These are phyloP conservation scores for Naganishia vishniacii DNA, from an alignment of 768 basidiomycete species.

Conservation along the genomic window DNA sequence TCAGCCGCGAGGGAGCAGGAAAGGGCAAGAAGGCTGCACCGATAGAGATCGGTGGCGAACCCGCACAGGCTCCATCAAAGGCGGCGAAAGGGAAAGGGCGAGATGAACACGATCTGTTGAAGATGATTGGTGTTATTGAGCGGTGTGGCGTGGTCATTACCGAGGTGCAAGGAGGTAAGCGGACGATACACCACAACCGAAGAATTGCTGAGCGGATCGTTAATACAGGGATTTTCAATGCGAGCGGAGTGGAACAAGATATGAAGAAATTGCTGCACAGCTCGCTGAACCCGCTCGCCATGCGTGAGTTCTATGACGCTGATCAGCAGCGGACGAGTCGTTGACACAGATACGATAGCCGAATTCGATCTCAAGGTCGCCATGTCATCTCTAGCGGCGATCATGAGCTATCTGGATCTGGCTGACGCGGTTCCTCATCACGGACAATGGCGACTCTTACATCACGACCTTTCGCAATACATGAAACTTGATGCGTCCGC, in stretches of 20 bases:
- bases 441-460: conserved; percentile 70
- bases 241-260: conserved; percentile 74
- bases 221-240: conserved; percentile 69
- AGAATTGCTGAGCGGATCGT: neutral
- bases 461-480: conserved; percentile 86
- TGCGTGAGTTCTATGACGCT: conserved; percentile 60
- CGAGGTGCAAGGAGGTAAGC: conserved; percentile 64
- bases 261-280: conserved; percentile 63
- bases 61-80: conserved; percentile 38
- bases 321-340: no score
- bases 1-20: neutral
- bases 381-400: conserved; percentile 71
- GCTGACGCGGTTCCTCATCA: conserved; percentile 71
- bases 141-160: conserved; percentile 86
- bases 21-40: conserved; percentile 20
- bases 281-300: conserved; percentile 52
- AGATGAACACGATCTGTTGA: conserved; percentile 74
- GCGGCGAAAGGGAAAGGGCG: conserved; percentile 37
- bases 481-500: conserved; percentile 97
- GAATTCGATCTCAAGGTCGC: conserved; percentile 71
- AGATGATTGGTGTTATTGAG: conserved; percentile 77
- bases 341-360: conserved; percentile 59
- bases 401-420: conserved; percentile 75
- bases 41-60: conserved; percentile 15
- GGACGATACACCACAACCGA: neutral